Evolutionary conservation across 805 yeast species (phyloP), one percentile per base, ranked within the genome.

Genomic region (Metschnikowia colocasiae): DNA sequence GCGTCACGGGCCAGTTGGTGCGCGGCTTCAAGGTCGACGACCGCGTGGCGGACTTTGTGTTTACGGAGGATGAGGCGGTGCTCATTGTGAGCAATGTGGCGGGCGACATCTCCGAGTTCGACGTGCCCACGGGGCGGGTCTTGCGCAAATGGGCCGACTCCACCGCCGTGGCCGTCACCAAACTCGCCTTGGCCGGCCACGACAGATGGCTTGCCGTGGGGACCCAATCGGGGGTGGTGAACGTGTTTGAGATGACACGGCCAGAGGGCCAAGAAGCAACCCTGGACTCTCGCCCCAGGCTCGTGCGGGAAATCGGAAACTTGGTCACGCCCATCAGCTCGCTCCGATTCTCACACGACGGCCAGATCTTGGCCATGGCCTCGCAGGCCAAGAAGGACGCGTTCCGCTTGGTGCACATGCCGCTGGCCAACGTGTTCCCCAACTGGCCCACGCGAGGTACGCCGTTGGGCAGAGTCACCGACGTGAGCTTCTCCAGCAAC

Each of bases 381-480:
- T 86, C 95, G 7, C 76, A 95, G 58, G 89, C 85, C 4, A 82
- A 83, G 69, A 82, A 84, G 58, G 98, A 94, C 65, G 87, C 97
- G 3, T 72, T 94, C 51, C 79, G 91, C 59, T 64, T 94, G 53
- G 91, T 89, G 10, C 98, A 94, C 62, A 67, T 92, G 48, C 96
- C 97, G 19, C 78, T 87, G 22, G 88, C 92, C 54, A 79, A 87
- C 16, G 96, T 88, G 6, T 94, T 83, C 68, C 75, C 83, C 41
- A 94, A 94, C 71, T 94, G 99, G 99, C 99, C 99, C 15, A 94
- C 98, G 1, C 83, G 92, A 44, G 90, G 90, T 5, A 92, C 99
- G 0, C 98, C 99, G 9, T 76, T 94, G 55, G 99, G 99, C n/a
- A 82, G 85, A 55, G 97, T 94, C 29, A 87, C 97, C 0, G 67